Evolutionary conservation across 1,284 basidiomycete genomes (phyloP).

Genomic region (Trametes versicolor): DNA sequence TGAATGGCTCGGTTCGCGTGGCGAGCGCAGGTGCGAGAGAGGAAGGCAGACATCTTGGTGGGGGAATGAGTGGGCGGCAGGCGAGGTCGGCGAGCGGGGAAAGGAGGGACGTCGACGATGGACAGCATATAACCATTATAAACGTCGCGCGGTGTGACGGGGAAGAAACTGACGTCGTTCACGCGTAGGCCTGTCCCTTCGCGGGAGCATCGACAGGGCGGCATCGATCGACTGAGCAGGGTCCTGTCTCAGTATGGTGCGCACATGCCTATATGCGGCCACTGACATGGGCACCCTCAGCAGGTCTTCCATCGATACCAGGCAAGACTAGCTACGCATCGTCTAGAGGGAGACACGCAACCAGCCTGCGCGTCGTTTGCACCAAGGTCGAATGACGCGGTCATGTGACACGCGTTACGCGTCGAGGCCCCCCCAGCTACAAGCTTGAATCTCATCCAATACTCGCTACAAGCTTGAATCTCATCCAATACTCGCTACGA

Average conservation of each 20-base stretch:
- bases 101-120: not conserved
- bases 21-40: constrained; percentile 14
- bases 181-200: not conserved
- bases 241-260: not conserved
- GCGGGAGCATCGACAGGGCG: constrained; percentile 7
- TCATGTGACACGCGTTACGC: too few species aligned
- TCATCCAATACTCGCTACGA: not conserved
- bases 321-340: not conserved
- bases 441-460: too few species aligned
- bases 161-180: constrained; percentile 9
- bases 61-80: not conserved
- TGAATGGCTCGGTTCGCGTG: constrained; percentile 6
- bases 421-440: too few species aligned
- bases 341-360: too few species aligned
- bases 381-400: too few species aligned
- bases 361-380: too few species aligned
- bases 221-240: constrained; percentile 14
- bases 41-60: constrained; percentile 20
- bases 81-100: constrained; percentile 1
- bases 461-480: too few species aligned
- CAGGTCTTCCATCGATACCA: not conserved
- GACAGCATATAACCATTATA: constrained; percentile 6
- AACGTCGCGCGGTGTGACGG: constrained; percentile 1
- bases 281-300: not conserved
- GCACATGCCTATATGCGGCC: not conserved